Evolutionary conservation across 768 basidiomycete species (phyloP).

Genomic region (Lentinula sp.): DNA sequence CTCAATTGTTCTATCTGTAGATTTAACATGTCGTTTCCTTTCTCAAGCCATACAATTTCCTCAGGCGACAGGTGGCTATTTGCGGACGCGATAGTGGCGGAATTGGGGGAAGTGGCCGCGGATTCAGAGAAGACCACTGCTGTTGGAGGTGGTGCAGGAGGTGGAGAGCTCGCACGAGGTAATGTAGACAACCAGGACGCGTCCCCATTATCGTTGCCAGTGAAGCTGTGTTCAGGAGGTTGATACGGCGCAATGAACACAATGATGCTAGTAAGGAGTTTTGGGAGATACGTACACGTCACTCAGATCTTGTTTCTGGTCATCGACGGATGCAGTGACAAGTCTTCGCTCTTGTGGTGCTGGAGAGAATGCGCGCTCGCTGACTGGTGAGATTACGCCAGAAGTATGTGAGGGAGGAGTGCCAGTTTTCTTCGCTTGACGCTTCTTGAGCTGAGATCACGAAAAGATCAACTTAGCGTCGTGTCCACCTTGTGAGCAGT

Average conservation of each 20-base stretch:
- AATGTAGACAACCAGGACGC: slow-evolving; percentile 58
- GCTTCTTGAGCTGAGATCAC: slow-evolving; percentile 64
- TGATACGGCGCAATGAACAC: not conserved
- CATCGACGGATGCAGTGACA: slow-evolving; percentile 22
- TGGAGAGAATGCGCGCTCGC: slow-evolving; percentile 49
- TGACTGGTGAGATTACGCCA: slow-evolving; percentile 34
- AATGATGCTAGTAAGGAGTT: not conserved
- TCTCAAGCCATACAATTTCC: slow-evolving; percentile 9
- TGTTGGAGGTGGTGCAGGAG: slow-evolving; percentile 16
- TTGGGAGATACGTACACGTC: slow-evolving; percentile 55
- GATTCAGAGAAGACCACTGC: slow-evolving; percentile 4
- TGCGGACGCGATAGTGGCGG: not conserved
- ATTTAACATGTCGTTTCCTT: slow-evolving; percentile 16
- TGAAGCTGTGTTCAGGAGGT: slow-evolving; percentile 25
- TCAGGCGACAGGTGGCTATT: not conserved
- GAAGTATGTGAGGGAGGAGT: slow-evolving; percentile 21
- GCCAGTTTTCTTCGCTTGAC: slow-evolving; percentile 63
- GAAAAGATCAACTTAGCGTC: not conserved
- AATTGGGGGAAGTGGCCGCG: slow-evolving; percentile 11
- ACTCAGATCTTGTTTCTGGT: slow-evolving; percentile 45
- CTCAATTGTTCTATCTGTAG: slow-evolving; percentile 12
- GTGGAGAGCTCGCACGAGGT: slow-evolving; percentile 35
- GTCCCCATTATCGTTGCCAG: slow-evolving; percentile 38
- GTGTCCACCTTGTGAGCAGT: slow-evolving; percentile 1
- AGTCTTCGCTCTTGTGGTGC: slow-evolving; percentile 30